Evolutionary conservation across 148 eudicot species (phyloP).

Genomic region (Amaranthus cruentus): DNA sequence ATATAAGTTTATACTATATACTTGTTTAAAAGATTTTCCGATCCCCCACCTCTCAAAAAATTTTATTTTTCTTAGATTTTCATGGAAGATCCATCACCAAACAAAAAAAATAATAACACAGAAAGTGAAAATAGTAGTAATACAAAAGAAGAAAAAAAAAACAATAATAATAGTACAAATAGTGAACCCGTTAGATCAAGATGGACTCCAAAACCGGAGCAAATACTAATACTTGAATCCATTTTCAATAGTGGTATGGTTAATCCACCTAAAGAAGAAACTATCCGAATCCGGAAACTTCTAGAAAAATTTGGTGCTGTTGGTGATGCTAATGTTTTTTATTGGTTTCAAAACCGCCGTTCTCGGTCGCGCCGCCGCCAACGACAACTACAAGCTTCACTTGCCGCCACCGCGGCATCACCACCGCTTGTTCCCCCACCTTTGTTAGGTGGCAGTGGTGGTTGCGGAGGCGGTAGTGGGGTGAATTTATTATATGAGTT

Average conservation of each 20-base stretch:
- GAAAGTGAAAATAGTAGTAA: neutral
- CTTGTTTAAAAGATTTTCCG: neutral
- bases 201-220: constrained; percentile 92
- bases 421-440: neutral
- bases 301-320: constrained; percentile 81
- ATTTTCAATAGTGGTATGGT: constrained; percentile 93
- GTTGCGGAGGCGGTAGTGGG: neutral
- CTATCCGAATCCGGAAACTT: constrained; percentile 63
- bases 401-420: constrained; percentile 11
- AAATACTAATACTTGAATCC: constrained; percentile 76
- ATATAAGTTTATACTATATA: constrained; percentile 9
- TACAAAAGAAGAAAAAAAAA: neutral
- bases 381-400: constrained; percentile 61
- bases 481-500: constrained; percentile 6
- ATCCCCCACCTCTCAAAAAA: no score
- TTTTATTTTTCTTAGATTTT: neutral
- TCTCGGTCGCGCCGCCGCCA: constrained; percentile 79
- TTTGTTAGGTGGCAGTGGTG: constrained; percentile 7
- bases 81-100: constrained; percentile 22
- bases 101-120: neutral
- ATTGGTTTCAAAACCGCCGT: constrained; percentile 93
- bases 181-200: constrained; percentile 64
- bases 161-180: neutral
- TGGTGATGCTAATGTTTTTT: constrained; percentile 85
- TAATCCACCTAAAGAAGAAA: constrained; percentile 85